Evolutionary conservation across 192 early-diverging fungal species (phyloP).

Genomic region (Allomyces macrogynus): DNA sequence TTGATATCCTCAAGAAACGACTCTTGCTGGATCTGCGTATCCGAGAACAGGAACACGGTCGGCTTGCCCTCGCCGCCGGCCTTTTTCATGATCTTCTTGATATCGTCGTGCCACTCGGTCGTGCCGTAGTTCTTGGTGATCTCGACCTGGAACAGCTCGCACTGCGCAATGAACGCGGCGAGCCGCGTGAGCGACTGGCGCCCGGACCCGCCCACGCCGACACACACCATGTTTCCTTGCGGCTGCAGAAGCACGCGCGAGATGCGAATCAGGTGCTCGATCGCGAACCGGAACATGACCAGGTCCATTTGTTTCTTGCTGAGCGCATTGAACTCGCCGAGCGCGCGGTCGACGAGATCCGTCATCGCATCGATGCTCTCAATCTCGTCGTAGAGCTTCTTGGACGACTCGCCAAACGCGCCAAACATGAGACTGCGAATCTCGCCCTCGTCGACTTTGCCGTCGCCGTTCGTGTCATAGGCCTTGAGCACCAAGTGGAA

Average conservation of each 20-base stretch:
- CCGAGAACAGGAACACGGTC: constrained; percentile 92
- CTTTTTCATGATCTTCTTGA: constrained; percentile 66
- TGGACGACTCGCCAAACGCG: constrained; percentile 89
- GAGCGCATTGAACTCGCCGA: constrained; percentile 93
- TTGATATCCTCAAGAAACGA: constrained; percentile 99
- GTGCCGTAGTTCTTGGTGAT: constrained; percentile 88
- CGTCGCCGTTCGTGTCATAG: constrained; percentile 29
- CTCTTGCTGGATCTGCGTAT: constrained; percentile 86
- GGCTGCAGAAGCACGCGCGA: constrained; percentile 93
- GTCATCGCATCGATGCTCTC: constrained; percentile 69
- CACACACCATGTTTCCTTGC: constrained; percentile 93
- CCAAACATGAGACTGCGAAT: background rate
- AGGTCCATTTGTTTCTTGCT: constrained; percentile 94
- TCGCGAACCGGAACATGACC: constrained; percentile 89
- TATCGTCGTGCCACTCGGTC: constrained; percentile 94
- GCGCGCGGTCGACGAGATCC: constrained; percentile 74
- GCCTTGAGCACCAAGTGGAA: constrained; percentile 55
- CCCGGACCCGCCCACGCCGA: constrained; percentile 90
- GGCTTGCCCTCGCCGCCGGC: constrained; percentile 94
- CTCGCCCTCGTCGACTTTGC: constrained; percentile 59
- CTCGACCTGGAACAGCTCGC: constrained; percentile 86
- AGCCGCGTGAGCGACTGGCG: constrained; percentile 96
- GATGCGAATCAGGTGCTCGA: constrained; percentile 93
- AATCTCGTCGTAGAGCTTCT: constrained; percentile 74
- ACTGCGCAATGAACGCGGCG: constrained; percentile 98